These are phyloP conservation scores for Abelmoschus esculentus DNA, from an alignment of 345 rosid genomes.

Conservation along the genomic window DNA sequence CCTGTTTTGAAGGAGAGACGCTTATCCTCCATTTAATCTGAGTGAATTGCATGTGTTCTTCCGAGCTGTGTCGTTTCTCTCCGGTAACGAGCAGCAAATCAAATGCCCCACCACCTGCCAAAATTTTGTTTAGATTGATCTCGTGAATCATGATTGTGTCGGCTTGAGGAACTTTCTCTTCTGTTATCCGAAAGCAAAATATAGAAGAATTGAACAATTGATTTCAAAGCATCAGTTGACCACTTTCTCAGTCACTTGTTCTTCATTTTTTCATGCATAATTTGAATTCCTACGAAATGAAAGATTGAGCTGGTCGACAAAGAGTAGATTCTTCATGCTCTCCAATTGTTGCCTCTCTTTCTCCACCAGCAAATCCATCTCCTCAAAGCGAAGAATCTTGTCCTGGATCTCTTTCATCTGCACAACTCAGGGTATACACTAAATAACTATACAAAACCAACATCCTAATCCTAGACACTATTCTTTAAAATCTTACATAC, in stretches of 20 bases:
- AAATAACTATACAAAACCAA: neutral
- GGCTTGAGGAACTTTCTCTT: no score
- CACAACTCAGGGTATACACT: conserved; percentile 5
- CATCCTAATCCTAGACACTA: neutral
- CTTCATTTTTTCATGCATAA: conserved; percentile 27
- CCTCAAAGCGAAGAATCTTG: conserved; percentile 60
- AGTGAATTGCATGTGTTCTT: no score
- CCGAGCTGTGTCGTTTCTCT: no score
- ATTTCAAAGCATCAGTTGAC: neutral
- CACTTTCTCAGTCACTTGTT: conserved; percentile 6
- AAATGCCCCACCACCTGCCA: no score
- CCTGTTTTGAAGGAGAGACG: no score
- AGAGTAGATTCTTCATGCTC: conserved; percentile 62
- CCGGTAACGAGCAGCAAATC: no score
- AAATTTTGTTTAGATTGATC: no score
- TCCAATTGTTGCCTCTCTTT: conserved; percentile 75
- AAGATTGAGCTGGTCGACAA: conserved; percentile 66
- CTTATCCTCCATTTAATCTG: no score
- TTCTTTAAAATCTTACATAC: conserved; percentile 28
- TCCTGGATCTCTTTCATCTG: conserved; percentile 78
- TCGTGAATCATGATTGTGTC: no score
- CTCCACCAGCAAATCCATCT: conserved; percentile 76
- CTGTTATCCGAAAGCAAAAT: no score
- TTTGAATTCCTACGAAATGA: conserved; percentile 33
- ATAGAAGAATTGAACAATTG: no score